Conservation (phyloP, 2,329 filamentous ascomycete species). For the Diaporthe velutina region DNA sequence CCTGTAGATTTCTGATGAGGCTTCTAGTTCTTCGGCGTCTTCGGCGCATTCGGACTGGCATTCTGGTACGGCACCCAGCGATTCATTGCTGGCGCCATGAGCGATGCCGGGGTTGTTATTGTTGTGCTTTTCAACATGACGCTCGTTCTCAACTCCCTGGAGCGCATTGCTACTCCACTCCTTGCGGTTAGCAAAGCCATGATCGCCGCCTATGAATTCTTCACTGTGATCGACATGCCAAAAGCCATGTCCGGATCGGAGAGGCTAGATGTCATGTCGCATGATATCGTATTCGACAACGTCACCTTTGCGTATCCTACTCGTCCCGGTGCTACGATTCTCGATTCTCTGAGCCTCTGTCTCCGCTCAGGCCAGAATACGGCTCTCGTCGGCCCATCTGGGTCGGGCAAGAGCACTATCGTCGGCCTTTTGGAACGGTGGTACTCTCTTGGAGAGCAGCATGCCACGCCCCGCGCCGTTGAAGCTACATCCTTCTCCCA, state of each 20-base stretch:
- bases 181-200: slow-evolving; percentile 67
- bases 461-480: neutral
- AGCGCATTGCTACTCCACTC: slow-evolving; percentile 68
- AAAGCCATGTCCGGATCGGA: slow-evolving; percentile 53
- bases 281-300: slow-evolving; percentile 70
- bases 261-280: slow-evolving; percentile 50
- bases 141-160: slow-evolving; percentile 67
- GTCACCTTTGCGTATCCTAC: slow-evolving; percentile 77
- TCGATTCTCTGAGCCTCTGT: slow-evolving; percentile 63
- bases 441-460: slow-evolving; percentile 58
- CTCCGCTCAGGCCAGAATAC: slow-evolving; percentile 79
- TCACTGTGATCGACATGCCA: slow-evolving; percentile 62
- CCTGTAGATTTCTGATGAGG: neutral
- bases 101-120: slow-evolving; percentile 66
- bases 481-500: neutral
- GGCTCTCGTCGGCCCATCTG: slow-evolving; percentile 84
- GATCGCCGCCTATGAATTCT: slow-evolving; percentile 68
- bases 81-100: slow-evolving; percentile 59
- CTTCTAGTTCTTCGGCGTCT: slow-evolving; percentile 17
- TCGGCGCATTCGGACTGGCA: slow-evolving; percentile 63
- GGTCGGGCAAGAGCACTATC: slow-evolving; percentile 86
- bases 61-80: slow-evolving; percentile 74
- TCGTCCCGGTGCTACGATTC: slow-evolving; percentile 59
- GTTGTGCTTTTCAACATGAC: slow-evolving; percentile 70
- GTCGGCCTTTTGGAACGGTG: slow-evolving; percentile 78